Evolutionary conservation across 768 basidiomycete genomes (phyloP), one percentile per base, ranked within the genome.

Genomic region (Daedaleopsis nitida): DNA sequence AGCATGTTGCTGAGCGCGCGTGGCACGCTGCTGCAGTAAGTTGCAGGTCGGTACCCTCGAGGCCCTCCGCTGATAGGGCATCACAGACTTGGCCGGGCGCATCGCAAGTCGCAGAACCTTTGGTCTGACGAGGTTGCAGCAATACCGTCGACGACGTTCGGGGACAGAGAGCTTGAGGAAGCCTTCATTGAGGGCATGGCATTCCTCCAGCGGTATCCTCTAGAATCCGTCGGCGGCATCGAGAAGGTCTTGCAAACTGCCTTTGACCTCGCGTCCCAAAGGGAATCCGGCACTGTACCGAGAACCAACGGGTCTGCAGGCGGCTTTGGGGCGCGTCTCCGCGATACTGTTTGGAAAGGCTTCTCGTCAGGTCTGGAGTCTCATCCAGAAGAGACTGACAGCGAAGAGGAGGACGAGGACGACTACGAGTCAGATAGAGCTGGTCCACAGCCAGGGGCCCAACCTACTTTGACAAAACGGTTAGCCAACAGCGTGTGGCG

Each of bases 161-260:
- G 75, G 23, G 75, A 79, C 8, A 80, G 81, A 76, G 80, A 85
- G 61, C 73, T 84, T 2, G 81, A 82, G 12, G 86, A 91, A 62
- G 85, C 83, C 0, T 91, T 92, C 68, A 73, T 83, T 53, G 84
- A 90, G 65, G 86, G 85, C 27, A 81, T 89, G 65, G 72, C 81
- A 1, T 77, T 91, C 32, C 80, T 93, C 21, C 86, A 85, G 65
- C 71, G 69, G 21, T 93, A 91, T 72, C 86, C 89, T 23, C 69
- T 90, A 42, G 78, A 83, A 44, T 76, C 81, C 4, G 82, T 85
- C 5, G 89, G 91, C 1, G 91, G 91, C 8, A 80, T 90, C 34
- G 91, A 90, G 45, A 77, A 81, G 44, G 77, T 93, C 12, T 73
- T 93, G 14, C 89, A 91, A 70, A 85, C 82, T 1, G 84, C 88